These are phyloP conservation scores for Hymenoscyphus repandus DNA, from an alignment of 2,329 filamentous ascomycete genomes.

Conservation along the genomic window DNA sequence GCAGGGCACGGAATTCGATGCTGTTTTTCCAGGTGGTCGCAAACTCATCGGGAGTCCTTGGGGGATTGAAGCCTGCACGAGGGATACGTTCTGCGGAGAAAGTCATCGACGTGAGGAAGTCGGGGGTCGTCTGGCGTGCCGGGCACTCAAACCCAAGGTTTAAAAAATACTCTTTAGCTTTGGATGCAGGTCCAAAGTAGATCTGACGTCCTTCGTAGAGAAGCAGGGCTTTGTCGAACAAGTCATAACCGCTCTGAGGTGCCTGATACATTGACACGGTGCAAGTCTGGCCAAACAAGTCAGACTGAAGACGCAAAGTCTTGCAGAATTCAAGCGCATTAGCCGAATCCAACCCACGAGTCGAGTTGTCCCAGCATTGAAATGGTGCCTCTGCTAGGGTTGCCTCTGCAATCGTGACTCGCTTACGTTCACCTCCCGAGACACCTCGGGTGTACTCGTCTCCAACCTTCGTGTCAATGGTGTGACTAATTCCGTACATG, in stretches of 20 bases:
- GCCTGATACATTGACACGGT: constrained; percentile 63
- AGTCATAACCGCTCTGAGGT: constrained; percentile 60
- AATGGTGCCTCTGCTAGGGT: constrained; percentile 49
- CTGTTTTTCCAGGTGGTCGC: constrained; percentile 42
- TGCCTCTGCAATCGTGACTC: constrained; percentile 75
- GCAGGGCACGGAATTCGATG: constrained; percentile 35
- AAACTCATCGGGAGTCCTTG: constrained; percentile 49
- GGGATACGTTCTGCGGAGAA: constrained; percentile 51
- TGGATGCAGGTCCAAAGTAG: constrained; percentile 60
- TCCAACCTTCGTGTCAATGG: constrained; percentile 66
- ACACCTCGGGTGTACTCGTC: constrained; percentile 63
- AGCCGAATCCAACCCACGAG: constrained; percentile 61
- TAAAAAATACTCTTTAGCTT: constrained; percentile 63
- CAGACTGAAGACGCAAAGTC: constrained; percentile 56
- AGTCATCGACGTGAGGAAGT: constrained; percentile 73
- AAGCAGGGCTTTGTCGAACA: constrained; percentile 61
- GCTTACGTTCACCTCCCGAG: constrained; percentile 65
- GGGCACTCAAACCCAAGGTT: constrained; percentile 63
- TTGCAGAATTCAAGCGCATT: constrained; percentile 69
- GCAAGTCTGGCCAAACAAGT: constrained; percentile 57
- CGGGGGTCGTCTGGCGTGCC: constrained; percentile 47
- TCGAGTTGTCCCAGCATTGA: constrained; percentile 67
- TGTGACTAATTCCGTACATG: constrained; percentile 65
- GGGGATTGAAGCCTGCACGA: constrained; percentile 49
- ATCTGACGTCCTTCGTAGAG: constrained; percentile 64